Conservation (phyloP, 192 early-diverging fungal genomes). For the Backusella psychrophila region DNA sequence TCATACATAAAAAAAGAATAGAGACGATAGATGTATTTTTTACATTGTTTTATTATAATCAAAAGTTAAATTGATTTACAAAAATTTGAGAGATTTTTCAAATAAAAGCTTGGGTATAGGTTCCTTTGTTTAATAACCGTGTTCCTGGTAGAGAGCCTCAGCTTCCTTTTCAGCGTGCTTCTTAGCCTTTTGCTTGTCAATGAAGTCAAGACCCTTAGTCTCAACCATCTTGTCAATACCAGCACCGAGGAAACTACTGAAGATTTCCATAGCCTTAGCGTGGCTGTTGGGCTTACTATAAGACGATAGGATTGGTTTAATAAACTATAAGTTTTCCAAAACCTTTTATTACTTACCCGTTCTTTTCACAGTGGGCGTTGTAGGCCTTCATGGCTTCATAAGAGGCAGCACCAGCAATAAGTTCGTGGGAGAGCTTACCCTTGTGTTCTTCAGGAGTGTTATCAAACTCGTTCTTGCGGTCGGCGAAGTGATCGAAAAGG, state of each 20-base stretch:
- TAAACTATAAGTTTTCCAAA: neutral
- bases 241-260: slow-evolving; percentile 42
- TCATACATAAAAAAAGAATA: neutral
- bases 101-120: neutral
- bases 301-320: neutral
- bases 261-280: slow-evolving; percentile 42
- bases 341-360: slow-evolving; percentile 13
- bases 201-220: slow-evolving; percentile 50
- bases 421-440: slow-evolving; percentile 34
- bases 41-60: neutral
- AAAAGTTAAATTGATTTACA: neutral
- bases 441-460: slow-evolving; percentile 18
- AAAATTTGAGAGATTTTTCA: neutral
- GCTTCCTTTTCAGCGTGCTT: slow-evolving; percentile 41
- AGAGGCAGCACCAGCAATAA: slow-evolving; percentile 39
- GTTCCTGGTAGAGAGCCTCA: slow-evolving; percentile 30
- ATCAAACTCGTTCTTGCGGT: slow-evolving; percentile 20
- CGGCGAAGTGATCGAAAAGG: slow-evolving; percentile 15
- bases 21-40: neutral
- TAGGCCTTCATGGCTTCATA: slow-evolving; percentile 36
- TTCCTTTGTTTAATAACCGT: neutral
- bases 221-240: slow-evolving; percentile 47
- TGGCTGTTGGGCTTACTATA: slow-evolving; percentile 32
- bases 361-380: slow-evolving; percentile 24
- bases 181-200: slow-evolving; percentile 51